Percentiles rank a stretch among this genome's conserved stretches.
These are phyloP conservation scores for Silybum marianum DNA, from an alignment of 129 eudicot genomes.

Conservation along the genomic window DNA sequence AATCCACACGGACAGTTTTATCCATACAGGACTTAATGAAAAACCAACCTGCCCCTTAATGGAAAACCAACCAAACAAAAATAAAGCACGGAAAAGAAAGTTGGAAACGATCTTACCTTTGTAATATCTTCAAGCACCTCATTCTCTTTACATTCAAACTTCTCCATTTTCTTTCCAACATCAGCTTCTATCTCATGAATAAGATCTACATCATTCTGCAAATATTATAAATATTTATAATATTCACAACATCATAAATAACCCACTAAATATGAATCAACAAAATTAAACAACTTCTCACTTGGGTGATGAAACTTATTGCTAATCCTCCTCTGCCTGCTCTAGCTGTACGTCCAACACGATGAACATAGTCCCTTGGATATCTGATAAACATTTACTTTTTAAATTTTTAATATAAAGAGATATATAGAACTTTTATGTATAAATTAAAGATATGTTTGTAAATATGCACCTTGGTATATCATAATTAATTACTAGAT, in stretches of 20 bases:
- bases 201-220: constrained; percentile 80
- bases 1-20: no score
- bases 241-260: neutral
- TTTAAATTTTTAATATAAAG: neutral
- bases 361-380: constrained; percentile 89
- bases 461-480: constrained; percentile 66
- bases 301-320: constrained; percentile 76
- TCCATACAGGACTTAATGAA: no score
- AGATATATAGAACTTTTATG: neutral
- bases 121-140: constrained; percentile 79
- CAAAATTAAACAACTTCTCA: constrained; percentile 19
- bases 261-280: neutral
- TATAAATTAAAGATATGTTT: neutral
- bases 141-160: constrained; percentile 72
- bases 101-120: constrained; percentile 43
- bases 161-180: constrained; percentile 62
- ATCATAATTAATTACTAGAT: constrained; percentile 87
- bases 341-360: constrained; percentile 99
- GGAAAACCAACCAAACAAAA: neutral
- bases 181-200: constrained; percentile 71
- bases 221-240: neutral
- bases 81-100: neutral
- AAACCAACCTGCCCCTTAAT: no score
- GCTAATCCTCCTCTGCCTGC: constrained; percentile 96
- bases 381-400: constrained; percentile 32